Conservation (phyloP, 371 early-diverging fungal species). For the Blakeslea trispora region DNA sequence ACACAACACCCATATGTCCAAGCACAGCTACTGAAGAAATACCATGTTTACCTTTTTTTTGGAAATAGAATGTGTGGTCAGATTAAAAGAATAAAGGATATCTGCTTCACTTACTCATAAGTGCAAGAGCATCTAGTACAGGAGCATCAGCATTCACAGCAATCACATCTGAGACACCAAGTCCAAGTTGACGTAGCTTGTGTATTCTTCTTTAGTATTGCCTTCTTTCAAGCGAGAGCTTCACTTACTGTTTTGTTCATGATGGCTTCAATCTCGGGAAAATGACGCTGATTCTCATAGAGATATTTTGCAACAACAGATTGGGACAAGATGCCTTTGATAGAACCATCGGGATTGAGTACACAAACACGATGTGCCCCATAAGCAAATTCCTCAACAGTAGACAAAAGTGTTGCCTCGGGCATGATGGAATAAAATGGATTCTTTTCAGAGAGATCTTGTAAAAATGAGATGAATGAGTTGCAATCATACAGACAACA, state of each 20-base stretch:
- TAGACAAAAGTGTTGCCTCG: constrained; percentile 74
- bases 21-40: constrained; percentile 67
- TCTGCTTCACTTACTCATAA: constrained; percentile 62
- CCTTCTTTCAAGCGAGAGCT: no score
- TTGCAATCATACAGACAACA: no score
- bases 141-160: constrained; percentile 53
- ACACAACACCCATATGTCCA: constrained; percentile 57
- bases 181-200: constrained; percentile 52
- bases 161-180: constrained; percentile 57
- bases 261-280: constrained; percentile 36
- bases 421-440: constrained; percentile 83
- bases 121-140: constrained; percentile 59
- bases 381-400: constrained; percentile 73
- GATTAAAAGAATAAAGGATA: neutral
- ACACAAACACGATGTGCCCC: constrained; percentile 82
- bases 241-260: constrained; percentile 52
- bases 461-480: neutral
- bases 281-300: constrained; percentile 48
- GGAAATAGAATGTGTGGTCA: neutral
- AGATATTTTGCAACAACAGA: constrained; percentile 70
- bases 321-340: constrained; percentile 82
- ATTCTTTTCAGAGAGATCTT: constrained; percentile 80
- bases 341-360: constrained; percentile 47
- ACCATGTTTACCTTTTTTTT: constrained; percentile 54
- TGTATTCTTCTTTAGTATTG: no score